phyloP scores from a whole-genome alignment of 2,329 filamentous ascomycete genomes.

The Paraconiothyrium sp. region DNA sequence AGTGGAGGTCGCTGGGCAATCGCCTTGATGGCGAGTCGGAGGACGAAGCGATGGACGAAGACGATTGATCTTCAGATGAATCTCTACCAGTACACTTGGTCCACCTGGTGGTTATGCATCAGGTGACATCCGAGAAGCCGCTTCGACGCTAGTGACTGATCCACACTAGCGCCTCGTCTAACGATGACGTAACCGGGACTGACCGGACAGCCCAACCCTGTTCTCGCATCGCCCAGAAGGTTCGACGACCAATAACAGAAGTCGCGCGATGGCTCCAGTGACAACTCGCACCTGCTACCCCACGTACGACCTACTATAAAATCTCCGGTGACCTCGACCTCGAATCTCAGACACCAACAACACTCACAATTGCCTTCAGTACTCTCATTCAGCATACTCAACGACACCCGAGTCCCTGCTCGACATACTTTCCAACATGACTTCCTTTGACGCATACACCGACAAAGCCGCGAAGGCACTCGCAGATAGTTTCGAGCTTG shows the following conservation, averaged over 20 bases:
- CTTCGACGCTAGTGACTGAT: neutral
- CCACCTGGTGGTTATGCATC: neutral
- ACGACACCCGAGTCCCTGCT: constrained; percentile 25
- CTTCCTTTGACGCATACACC: constrained; percentile 87
- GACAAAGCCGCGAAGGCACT: constrained; percentile 91
- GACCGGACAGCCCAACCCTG: constrained; percentile 4
- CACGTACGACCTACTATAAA: constrained; percentile 9
- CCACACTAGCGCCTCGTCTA: neutral
- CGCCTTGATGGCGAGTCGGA: neutral
- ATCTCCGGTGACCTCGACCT: neutral
- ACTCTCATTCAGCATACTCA: constrained; percentile 23
- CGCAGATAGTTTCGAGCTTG: constrained; percentile 85
- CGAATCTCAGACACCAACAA: neutral
- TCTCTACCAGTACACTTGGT: neutral
- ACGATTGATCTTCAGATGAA: neutral
- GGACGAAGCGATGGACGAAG: neutral
- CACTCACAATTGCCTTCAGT: neutral
- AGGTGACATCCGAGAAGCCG: neutral
- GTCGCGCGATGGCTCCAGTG: constrained; percentile 2
- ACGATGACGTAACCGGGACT: constrained; percentile 7
- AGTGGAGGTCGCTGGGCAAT: neutral
- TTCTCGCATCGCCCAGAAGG: neutral
- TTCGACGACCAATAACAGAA: constrained; percentile 9
- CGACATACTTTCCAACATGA: constrained; percentile 63
- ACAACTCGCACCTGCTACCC: neutral